A percentile compares a stretch with the other conserved stretches of the same genome.
These are phyloP conservation scores for Argentina anserina DNA, from an alignment of 306 rosid genomes.

Conservation along the genomic window DNA sequence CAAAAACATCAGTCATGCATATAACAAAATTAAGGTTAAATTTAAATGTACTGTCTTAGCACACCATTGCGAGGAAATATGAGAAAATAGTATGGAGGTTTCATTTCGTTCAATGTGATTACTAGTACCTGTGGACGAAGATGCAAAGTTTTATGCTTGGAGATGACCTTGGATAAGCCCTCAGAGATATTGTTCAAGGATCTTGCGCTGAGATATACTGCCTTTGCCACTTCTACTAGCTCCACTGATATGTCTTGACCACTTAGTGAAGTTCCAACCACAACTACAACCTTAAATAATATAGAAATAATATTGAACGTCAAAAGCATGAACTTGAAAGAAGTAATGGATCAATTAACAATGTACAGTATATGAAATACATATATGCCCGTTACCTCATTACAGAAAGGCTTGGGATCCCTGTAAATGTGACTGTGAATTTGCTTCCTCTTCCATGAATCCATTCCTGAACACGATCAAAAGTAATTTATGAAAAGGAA, in stretches of 20 bases:
- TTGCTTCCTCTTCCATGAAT: slow-evolving; percentile 79
- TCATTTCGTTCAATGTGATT: not conserved
- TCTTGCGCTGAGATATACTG: slow-evolving; percentile 66
- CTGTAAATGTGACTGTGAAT: slow-evolving; percentile 86
- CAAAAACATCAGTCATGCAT: not conserved
- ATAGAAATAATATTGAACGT: not conserved
- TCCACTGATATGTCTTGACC: slow-evolving; percentile 92
- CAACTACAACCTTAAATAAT: slow-evolving; percentile 58
- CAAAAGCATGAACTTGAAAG: not conserved
- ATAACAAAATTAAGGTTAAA: not conserved
- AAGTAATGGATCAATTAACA: not conserved
- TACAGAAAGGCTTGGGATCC: slow-evolving; percentile 60
- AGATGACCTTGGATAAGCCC: slow-evolving; percentile 76
- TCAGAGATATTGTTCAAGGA: slow-evolving; percentile 45
- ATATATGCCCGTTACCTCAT: slow-evolving; percentile 48
- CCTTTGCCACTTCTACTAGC: slow-evolving; percentile 68
- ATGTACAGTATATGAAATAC: not conserved
- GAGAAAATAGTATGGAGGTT: not conserved
- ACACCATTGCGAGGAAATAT: too few species aligned
- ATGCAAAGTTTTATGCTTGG: slow-evolving; percentile 59
- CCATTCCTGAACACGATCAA: slow-evolving; percentile 59
- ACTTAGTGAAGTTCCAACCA: slow-evolving; percentile 77
- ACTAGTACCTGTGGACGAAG: slow-evolving; percentile 68
- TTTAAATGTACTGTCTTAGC: not conserved
- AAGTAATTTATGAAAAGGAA: slow-evolving; percentile 4